These are phyloP conservation scores for Trichoderma cornu-damae DNA, from an alignment of 2,329 filamentous ascomycete species.

Conservation along the genomic window DNA sequence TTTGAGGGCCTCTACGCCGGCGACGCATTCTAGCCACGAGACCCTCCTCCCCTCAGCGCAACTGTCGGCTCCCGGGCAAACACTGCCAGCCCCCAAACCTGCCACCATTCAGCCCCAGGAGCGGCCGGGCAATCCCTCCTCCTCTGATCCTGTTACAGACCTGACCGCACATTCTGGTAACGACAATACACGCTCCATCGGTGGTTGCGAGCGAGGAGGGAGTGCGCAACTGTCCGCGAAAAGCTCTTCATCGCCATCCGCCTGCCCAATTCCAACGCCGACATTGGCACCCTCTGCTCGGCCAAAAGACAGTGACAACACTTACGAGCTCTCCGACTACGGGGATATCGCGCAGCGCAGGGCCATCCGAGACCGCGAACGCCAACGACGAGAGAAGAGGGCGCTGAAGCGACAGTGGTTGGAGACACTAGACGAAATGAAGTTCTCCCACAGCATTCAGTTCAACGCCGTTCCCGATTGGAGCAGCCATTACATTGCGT, in stretches of 20 bases:
- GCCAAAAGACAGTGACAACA: conserved; percentile 21
- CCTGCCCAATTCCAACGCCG: not conserved
- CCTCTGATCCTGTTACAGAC: conserved; percentile 34
- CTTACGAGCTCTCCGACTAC: conserved; percentile 43
- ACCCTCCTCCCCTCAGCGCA: not conserved
- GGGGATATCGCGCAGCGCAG: conserved; percentile 29
- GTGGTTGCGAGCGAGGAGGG: conserved; percentile 36
- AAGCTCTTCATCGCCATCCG: not conserved
- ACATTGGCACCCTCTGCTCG: not conserved
- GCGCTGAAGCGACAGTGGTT: conserved; percentile 64
- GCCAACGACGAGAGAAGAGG: conserved; percentile 42
- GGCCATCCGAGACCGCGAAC: conserved; percentile 31
- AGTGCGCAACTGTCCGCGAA: conserved; percentile 20
- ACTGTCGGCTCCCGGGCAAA: not conserved
- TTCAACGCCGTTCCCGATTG: conserved; percentile 99
- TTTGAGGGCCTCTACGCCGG: not conserved
- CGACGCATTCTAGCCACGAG: not conserved
- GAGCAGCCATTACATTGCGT: conserved; percentile 96
- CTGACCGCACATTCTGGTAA: conserved; percentile 22
- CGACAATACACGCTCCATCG: conserved; percentile 25
- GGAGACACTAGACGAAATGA: conserved; percentile 81
- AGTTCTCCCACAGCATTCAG: conserved; percentile 99
- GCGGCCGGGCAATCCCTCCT: conserved; percentile 37
- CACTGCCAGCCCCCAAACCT: not conserved
- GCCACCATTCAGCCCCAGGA: conserved; percentile 34